Conservation (phyloP, 139 green algal species). For the Coelastrella sp. region DNA sequence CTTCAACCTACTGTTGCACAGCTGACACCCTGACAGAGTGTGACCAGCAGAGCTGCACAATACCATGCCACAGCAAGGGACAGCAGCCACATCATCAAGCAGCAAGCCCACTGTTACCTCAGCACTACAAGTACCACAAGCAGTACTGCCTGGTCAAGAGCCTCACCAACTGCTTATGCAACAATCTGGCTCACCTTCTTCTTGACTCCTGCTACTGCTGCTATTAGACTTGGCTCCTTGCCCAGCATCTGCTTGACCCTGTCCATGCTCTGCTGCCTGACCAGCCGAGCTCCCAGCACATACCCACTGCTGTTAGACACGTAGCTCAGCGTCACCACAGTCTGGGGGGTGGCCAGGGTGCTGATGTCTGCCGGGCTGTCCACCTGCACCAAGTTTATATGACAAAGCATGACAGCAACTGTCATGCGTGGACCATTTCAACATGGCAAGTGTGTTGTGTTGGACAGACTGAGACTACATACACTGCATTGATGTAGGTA, state of each 20-base stretch:
- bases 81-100: background rate
- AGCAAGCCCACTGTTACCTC: background rate
- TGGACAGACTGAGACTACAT: background rate
- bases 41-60: background rate
- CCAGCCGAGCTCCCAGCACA: constrained; percentile 63
- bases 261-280: constrained; percentile 43
- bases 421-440: background rate
- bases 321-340: background rate
- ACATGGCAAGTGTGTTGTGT: background rate
- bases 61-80: background rate
- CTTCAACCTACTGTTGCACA: background rate
- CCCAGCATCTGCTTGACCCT: constrained; percentile 77
- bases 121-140: background rate
- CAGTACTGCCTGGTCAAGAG: background rate
- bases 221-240: constrained; percentile 51
- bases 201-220: constrained; percentile 61
- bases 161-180: too few species aligned
- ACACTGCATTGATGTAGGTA: too few species aligned
- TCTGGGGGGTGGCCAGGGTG: background rate
- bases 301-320: constrained; percentile 43
- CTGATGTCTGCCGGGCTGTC: constrained; percentile 30
- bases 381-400: background rate
- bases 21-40: background rate
- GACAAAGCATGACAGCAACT: background rate
- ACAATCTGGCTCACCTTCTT: constrained; percentile 47